Percentiles rank a stretch among this genome's conserved stretches.
phyloP scores from a whole-genome alignment of 1,284 basidiomycete species.

The Anthracocystis panici-leucophaei region DNA sequence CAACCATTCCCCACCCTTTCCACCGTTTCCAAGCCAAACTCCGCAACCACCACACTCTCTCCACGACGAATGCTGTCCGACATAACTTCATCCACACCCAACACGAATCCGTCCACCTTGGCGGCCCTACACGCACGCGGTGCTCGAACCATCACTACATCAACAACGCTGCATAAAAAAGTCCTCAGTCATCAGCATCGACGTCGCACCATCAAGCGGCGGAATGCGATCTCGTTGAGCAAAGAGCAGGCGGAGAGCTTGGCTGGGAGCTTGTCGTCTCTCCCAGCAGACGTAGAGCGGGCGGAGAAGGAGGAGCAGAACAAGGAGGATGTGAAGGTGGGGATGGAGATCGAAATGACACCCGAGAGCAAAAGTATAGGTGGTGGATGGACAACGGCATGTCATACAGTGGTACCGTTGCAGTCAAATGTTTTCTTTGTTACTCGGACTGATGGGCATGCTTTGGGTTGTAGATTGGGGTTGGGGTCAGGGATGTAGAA shows the following conservation, averaged over 20 bases:
- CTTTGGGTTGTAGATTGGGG: background rate
- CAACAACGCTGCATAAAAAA: background rate
- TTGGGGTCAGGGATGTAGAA: background rate
- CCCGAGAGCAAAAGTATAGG: no score
- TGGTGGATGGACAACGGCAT: background rate
- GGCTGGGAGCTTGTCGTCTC: background rate
- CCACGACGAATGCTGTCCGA: background rate
- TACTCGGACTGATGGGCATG: constrained; percentile 18
- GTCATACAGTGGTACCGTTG: background rate
- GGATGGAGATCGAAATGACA: background rate
- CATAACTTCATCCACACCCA: background rate
- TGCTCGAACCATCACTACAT: background rate
- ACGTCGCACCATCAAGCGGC: background rate
- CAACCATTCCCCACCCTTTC: no score
- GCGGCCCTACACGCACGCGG: background rate
- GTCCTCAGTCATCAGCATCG: background rate
- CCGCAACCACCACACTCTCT: background rate
- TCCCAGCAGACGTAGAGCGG: background rate
- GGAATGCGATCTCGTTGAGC: constrained; percentile 15
- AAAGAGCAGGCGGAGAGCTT: background rate
- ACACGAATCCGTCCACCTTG: background rate
- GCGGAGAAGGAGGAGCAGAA: background rate
- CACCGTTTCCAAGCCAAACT: background rate
- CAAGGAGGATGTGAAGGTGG: background rate
- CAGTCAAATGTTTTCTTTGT: constrained; percentile 19